Conservation (phyloP, 1,284 basidiomycete genomes). For the Apiotrichum domesticum region DNA sequence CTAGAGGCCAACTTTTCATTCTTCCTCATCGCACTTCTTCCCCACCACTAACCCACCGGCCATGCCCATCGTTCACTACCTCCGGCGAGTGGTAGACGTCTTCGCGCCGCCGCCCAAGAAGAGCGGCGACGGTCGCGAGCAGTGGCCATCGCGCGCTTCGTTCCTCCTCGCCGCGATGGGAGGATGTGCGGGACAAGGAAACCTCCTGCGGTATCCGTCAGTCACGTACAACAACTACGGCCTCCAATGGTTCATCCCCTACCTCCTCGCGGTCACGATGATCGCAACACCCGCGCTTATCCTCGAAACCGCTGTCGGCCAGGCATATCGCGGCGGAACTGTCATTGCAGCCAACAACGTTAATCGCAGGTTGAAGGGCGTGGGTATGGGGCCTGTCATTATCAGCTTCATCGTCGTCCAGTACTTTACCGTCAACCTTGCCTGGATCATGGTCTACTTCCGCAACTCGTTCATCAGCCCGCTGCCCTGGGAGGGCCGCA, state of each 20-base stretch:
- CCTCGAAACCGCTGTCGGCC: constrained; percentile 21
- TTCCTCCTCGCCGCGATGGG: constrained; percentile 27
- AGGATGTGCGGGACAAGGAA: constrained; percentile 24
- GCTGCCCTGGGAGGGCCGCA: constrained; percentile 20
- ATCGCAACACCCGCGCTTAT: constrained; percentile 24
- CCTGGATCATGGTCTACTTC: constrained; percentile 28
- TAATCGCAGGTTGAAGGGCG: constrained; percentile 18
- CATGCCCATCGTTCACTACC: neutral
- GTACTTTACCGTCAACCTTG: constrained; percentile 28
- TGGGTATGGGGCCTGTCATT: constrained; percentile 20
- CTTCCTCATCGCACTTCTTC: too few relatives aligned
- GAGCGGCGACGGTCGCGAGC: constrained; percentile 19
- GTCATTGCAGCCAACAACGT: constrained; percentile 26
- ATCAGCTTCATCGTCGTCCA: constrained; percentile 21
- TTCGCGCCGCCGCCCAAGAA: constrained; percentile 17
- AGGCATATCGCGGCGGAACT: constrained; percentile 23
- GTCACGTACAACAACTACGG: constrained; percentile 28
- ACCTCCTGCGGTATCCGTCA: constrained; percentile 23
- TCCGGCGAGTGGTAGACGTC: constrained; percentile 4
- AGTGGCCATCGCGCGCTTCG: constrained; percentile 23
- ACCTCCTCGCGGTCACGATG: constrained; percentile 20
- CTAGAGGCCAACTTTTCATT: too few relatives aligned
- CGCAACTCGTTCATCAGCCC: constrained; percentile 18
- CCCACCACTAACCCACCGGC: too few relatives aligned
- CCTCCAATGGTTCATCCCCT: constrained; percentile 27